Base-by-base conservation (phyloP, 306 rosid genomes). In the Gleditsia sinensis region DNA sequence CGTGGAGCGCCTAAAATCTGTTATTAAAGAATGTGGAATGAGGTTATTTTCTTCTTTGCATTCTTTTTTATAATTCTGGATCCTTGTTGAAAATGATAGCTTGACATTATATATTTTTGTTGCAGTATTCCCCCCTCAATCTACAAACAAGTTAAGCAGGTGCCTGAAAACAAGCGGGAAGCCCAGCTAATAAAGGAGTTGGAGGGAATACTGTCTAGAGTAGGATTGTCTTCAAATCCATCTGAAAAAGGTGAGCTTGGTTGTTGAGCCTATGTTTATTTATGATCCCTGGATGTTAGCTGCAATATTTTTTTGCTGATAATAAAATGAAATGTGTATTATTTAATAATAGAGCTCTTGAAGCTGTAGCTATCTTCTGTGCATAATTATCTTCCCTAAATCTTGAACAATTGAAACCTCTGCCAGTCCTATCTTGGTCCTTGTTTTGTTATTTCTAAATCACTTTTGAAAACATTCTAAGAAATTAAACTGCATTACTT, bases 1-100 rank as follows among this genome's bases (percentile, higher is more conserved):
- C 5, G 98, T 94, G 86, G 98, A 94, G 86, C 81, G 80, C 71
- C 82, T 94, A 74, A 90, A 92, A 81, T 89, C 98, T 49, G 86
- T 94, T 72, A 91, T 94, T 86, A 94, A 94, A 87, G 88, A 91
- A 11, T 91, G 97, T 80, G 98, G 98, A 74, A 88, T 94, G 98
- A 83, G 98, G 98, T 90, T 72, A 80, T 61, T 75, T 80, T 74
- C 77, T 66, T 66, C 60, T 66, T 76, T 40, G 58, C 62, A 45
- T 78, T 49, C 28, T 7, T 80, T 34, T 40, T 66, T 43, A 58
- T 59, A 73, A 72, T 73, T 30, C 75, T 56, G 43, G 54, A 56
- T 78, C 64, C 63, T 77, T 72, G 28, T 49, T 63, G 75, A 27
- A 75, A 80, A 57, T 51, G 70, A 33, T 54, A 48, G 80, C 34